Evolutionary conservation across 345 rosid species (phyloP).

Genomic region (Ceriops tagal): DNA sequence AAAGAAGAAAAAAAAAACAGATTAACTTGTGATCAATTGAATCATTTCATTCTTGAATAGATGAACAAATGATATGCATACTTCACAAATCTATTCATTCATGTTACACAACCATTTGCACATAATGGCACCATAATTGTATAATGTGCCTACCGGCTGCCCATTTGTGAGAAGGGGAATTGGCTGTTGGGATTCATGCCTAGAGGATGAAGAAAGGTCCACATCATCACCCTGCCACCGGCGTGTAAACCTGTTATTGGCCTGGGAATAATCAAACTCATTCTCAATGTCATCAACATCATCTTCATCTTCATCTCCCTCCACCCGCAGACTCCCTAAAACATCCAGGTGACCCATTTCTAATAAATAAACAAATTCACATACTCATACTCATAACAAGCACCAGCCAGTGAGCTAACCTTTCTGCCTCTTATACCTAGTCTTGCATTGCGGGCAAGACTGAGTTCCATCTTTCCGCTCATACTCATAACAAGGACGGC

Average conservation of each 20-base stretch:
- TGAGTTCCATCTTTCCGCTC: slow-evolving; percentile 99
- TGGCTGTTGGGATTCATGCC: slow-evolving; percentile 87
- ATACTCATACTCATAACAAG: background rate
- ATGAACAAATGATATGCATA: background rate
- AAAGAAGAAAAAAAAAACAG: background rate
- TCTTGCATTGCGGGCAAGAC: slow-evolving; percentile 99
- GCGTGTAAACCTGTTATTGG: slow-evolving; percentile 54
- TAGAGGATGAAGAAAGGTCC: slow-evolving; percentile 79
- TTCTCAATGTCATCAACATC: slow-evolving; percentile 94
- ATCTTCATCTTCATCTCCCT: slow-evolving; percentile 98
- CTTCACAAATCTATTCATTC: background rate
- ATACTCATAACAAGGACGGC: slow-evolving; percentile 96
- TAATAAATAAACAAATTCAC: background rate
- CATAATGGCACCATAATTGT: background rate
- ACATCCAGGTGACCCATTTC: slow-evolving; percentile 7
- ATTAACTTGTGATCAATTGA: too few species aligned
- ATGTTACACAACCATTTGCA: background rate
- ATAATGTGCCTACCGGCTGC: slow-evolving; percentile 50
- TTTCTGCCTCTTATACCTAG: slow-evolving; percentile 88
- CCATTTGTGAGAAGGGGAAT: slow-evolving; percentile 94
- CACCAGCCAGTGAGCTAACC: slow-evolving; percentile 39
- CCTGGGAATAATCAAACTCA: slow-evolving; percentile 79
- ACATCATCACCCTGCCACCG: slow-evolving; percentile 83
- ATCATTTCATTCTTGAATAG: too few species aligned
- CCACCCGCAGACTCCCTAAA: slow-evolving; percentile 89